Evolutionary conservation across 192 early-diverging fungal species (phyloP).

Genomic region (Backusella luteola): DNA sequence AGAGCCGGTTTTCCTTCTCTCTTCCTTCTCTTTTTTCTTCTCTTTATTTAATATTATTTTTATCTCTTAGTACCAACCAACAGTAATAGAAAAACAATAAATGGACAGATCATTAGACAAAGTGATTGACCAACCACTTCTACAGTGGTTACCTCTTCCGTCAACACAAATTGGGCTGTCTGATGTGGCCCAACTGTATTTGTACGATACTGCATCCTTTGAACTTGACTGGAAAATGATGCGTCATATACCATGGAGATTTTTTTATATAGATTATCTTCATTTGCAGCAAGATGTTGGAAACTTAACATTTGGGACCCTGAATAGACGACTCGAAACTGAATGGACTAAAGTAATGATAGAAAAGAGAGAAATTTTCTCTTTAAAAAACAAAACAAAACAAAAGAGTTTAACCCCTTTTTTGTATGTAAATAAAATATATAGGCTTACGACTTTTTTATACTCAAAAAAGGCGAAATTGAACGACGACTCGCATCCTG

Average conservation of each 20-base stretch:
- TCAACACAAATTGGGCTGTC: neutral
- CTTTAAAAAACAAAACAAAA: neutral
- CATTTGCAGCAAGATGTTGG: neutral
- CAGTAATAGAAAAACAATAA: neutral
- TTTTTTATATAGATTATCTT: conserved; percentile 17
- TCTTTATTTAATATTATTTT: neutral
- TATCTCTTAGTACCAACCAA: neutral
- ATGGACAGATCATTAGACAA: neutral
- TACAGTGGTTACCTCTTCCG: conserved; percentile 2
- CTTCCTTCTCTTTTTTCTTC: neutral
- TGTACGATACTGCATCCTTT: neutral
- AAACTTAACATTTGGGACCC: neutral
- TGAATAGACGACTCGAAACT: neutral
- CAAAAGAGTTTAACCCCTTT: neutral
- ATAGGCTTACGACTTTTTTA: conserved; percentile 16
- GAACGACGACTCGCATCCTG: neutral
- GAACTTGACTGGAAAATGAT: conserved; percentile 7
- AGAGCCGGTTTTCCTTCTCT: neutral
- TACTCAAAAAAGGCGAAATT: conserved; percentile 20
- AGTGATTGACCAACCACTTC: neutral
- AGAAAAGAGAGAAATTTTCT: neutral
- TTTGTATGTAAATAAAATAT: neutral
- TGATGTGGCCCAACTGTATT: neutral
- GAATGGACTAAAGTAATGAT: conserved; percentile 15
- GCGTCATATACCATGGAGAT: neutral